Evolutionary conservation across 306 rosid species (phyloP), one percentile per base, ranked within the genome.

Genomic region (Quercus wislizeni): DNA sequence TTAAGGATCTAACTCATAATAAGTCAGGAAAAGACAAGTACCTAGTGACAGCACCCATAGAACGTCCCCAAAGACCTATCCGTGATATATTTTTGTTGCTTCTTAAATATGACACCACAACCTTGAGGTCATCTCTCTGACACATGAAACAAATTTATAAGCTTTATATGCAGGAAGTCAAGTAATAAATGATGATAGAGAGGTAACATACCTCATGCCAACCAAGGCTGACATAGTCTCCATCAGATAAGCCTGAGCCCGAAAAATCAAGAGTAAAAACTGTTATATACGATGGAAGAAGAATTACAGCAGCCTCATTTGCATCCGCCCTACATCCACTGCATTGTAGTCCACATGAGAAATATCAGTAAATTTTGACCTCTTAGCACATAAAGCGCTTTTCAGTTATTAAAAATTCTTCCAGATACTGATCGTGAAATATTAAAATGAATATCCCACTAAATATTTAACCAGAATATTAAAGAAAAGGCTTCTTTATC

Each of bases 241-340:
- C 99, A 80, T 90, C 96, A 33, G 99, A 95, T 76, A 95, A 83
- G 84, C 99, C 99, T 77, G 99, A 95, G 33, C 99, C 99, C 43
- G 98, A 90, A 85, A 95, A 95, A 85, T 95, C 99, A 72, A 95
- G 97, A 35, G 99, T 88, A 83, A 95, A 95, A 83, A 95, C 96
- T n/a, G 96, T 92, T 78, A 95, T 93, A 80, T 92, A 88, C 78
- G 98, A 90, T 51, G 99, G 99, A 84, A 95, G 98, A 83, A 95
- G 97, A 83, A 89, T 83, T 28, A 88, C 91, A 41, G 97, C 97
- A 58, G 97, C 98, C 85, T 95, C 99, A 86, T 95, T 95, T 74
- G 98, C 99, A 83, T 95, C 99, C 31, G 91, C 98, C 80, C 99
- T 86, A 84, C 99, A 95, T 76, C 99, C 99, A 90, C 99, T 95